Base-by-base conservation (phyloP, 2,329 filamentous ascomycete species). In the Aspergillus sp. region DNA sequence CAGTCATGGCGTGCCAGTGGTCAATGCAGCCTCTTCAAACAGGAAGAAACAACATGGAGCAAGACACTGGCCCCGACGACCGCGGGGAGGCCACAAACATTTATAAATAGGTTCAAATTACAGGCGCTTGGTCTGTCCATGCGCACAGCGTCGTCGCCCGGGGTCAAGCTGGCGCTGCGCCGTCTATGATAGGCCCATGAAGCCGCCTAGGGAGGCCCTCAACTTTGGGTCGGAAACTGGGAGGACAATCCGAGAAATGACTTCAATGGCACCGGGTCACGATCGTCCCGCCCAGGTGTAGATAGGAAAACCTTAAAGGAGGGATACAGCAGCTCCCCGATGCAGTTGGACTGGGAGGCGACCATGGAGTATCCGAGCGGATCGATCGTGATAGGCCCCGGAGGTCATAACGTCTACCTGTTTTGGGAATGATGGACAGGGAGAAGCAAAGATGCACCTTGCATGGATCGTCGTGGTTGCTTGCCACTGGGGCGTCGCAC, bases 1-100 rank as follows among this genome's bases (percentile, higher is more conserved):
- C 59, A 23, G 54, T 62, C 70, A 72, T 55, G 39, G 43, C 39
- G 52, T 45, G 23, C 38, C 52, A 45, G 23, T 25, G 25, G 53
- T 55, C 53, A 45, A 43, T 30, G 43, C 25, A 25, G 53, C 53
- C 28, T 55, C 15, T 17, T 50, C 15, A 10, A n/a, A n/a, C 15
- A 10, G 23, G 15, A 5, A 17, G 25, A n/a, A 28, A 30, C 47
- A 30, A 50, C 25, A 50, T 50, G 47, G 47, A 50, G 47, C 32
- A 50, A 50, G 15, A 19, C 25, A 30, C n/a, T 17, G 47, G 5
- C 12, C 25, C 23, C 15, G 13, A 15, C 15, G n/a, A 21, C 47
- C 47, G 53, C 47, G 53, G 53, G 53, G 53, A 39, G 19, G 7
- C 25, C 53, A 32, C 32, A 17, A 45, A 15, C 17, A 23, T 45